phyloP scores from a whole-genome alignment of 2,329 filamentous ascomycete genomes.

The Keithomyces neogunnii region DNA sequence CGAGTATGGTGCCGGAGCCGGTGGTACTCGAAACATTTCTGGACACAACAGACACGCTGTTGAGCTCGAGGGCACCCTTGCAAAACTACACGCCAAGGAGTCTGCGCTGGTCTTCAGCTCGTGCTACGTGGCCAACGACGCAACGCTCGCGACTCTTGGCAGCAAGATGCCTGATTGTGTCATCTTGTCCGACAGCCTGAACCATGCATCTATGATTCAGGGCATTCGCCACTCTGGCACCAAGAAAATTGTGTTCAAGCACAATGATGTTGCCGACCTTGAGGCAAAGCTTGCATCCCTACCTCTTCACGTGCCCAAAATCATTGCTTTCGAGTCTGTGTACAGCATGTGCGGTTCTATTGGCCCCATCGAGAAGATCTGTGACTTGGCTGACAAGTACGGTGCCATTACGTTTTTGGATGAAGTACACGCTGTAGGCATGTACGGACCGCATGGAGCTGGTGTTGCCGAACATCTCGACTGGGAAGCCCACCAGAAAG shows the following conservation, averaged over 20 bases:
- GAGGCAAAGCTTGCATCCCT: slow-evolving; percentile 88
- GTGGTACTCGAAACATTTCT: slow-evolving; percentile 94
- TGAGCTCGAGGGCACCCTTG: slow-evolving; percentile 69
- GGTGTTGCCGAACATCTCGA: slow-evolving; percentile 97
- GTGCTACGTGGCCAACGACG: slow-evolving; percentile 97
- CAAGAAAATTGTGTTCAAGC: slow-evolving; percentile 97
- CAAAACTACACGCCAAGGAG: slow-evolving; percentile 86
- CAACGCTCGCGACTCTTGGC: slow-evolving; percentile 90
- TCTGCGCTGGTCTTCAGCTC: slow-evolving; percentile 90
- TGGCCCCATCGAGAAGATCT: slow-evolving; percentile 91
- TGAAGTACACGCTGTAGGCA: slow-evolving; percentile 97
- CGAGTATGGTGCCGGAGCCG: slow-evolving; percentile 88
- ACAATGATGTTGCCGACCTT: slow-evolving; percentile 90
- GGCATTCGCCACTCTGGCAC: slow-evolving; percentile 96
- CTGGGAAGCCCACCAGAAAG: slow-evolving; percentile 74
- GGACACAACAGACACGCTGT: slow-evolving; percentile 96
- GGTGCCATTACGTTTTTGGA: slow-evolving; percentile 96
- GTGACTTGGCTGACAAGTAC: slow-evolving; percentile 94
- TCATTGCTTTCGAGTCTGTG: slow-evolving; percentile 97
- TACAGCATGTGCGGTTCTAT: slow-evolving; percentile 99
- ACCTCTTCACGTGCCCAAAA: slow-evolving; percentile 80
- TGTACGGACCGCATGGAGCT: slow-evolving; percentile 94
- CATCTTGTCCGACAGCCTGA: slow-evolving; percentile 93
- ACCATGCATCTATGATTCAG: slow-evolving; percentile 99
- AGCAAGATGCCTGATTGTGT: slow-evolving; percentile 96